A percentile compares a stretch with the other conserved stretches of the same genome.
Conservation (phyloP, 441 rosid species). For the Gossypium aridum region DNA sequence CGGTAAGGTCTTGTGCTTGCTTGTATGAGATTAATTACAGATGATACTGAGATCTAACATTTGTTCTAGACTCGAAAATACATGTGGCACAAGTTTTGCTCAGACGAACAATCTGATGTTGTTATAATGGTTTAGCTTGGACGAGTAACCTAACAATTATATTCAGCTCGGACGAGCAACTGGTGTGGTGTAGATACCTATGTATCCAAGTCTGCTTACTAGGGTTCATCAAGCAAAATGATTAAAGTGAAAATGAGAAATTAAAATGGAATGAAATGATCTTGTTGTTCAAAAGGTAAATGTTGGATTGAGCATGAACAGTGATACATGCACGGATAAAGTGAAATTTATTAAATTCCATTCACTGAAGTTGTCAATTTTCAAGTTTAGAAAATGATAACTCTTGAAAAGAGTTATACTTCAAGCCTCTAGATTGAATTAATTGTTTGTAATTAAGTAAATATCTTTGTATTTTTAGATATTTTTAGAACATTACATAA, state of each 20-base stretch:
- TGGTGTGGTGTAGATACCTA: no score
- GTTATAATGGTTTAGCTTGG: neutral
- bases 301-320: neutral
- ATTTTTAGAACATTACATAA: no score
- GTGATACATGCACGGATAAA: neutral
- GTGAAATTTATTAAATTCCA: neutral
- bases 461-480: no score
- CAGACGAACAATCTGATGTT: neutral
- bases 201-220: neutral
- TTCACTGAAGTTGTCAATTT: neutral
- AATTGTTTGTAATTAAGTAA: no score
- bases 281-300: neutral
- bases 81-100: neutral
- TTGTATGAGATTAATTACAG: neutral
- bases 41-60: neutral
- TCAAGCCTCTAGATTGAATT: no score
- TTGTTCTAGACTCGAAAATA: neutral
- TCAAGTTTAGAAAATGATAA: no score
- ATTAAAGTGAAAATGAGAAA: neutral
- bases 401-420: no score
- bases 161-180: no score
- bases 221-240: neutral
- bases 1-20: neutral
- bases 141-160: no score
- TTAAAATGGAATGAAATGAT: neutral